Evolutionary conservation across 2,329 filamentous ascomycete species (phyloP).

Genomic region (Xylaria sp.): DNA sequence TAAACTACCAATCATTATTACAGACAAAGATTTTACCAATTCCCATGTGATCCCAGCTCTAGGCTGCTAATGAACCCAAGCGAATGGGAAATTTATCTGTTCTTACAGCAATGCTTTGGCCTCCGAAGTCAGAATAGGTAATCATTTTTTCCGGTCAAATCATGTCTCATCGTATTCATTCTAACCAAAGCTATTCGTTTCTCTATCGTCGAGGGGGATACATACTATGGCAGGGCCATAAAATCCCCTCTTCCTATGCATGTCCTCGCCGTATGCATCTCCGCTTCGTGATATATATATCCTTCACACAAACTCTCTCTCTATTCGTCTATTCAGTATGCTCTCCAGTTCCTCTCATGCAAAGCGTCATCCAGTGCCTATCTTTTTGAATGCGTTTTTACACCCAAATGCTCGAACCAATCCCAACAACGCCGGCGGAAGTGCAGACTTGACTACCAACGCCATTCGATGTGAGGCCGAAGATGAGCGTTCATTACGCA

Average conservation of each 20-base stretch:
- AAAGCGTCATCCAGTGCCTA: background rate
- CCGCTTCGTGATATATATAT: background rate
- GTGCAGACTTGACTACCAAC: slow-evolving; percentile 2
- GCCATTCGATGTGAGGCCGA: background rate
- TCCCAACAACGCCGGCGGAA: background rate
- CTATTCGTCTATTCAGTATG: slow-evolving; percentile 18
- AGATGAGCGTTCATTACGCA: slow-evolving; percentile 3
- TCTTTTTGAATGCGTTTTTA: background rate
- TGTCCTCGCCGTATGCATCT: slow-evolving; percentile 3
- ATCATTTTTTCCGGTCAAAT: background rate
- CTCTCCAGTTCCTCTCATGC: background rate
- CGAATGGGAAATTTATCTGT: background rate
- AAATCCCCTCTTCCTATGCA: slow-evolving; percentile 7
- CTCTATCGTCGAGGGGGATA: slow-evolving; percentile 13
- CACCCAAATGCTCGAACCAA: background rate
- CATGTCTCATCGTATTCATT: slow-evolving; percentile 20
- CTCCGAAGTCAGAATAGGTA: background rate
- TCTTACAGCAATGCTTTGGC: too few species aligned
- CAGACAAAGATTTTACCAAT: too few species aligned
- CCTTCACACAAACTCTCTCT: slow-evolving; percentile 3
- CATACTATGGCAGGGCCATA: background rate
- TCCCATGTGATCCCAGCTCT: too few species aligned
- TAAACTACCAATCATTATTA: background rate
- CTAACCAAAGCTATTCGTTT: slow-evolving; percentile 8
- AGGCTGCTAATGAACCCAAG: too few species aligned